Evolutionary conservation across 108 stramenopile genomes (phyloP), one percentile per base, ranked within the genome.

Genomic region (Schizochytrium sp.): DNA sequence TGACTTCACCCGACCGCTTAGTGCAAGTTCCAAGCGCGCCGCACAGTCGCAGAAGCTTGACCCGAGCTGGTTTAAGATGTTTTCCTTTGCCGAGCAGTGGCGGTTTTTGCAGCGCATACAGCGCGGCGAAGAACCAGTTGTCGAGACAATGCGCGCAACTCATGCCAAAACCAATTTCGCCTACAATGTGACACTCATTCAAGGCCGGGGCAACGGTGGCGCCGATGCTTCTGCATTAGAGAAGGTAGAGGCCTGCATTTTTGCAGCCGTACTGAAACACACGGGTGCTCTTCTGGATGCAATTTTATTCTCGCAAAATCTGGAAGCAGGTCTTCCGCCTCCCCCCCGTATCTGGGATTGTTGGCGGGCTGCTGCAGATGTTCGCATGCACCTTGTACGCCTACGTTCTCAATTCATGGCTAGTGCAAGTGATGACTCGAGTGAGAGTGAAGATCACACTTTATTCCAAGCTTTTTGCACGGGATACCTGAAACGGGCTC

Each of bases 211-310:
- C 17, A 19, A 50, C 0, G 89, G 61, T 3, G 91, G 91, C 38
- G 55, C 42, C 49, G 91, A 91, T 56, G 91, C 90, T 3, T 44
- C 45, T 12, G 76, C 89, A 15, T 76, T 91, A 28, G 90, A 83
- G 57, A 87, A 83, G n/a, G 88, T 87, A 3, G 91, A 91, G 41
- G 87, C 89, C 4, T 89, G 69, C 17, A 87, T 91, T 89, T 40
- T 91, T 64, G 91, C 91, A 4, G 91, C 90, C 4, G 53, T 91
- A 89, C 88, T 91, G 40, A 89, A 89, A 83, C 91, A 91, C 49
- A 73, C 46, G 2, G 90, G 90, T 50, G 90, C 28, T 8, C 64
- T 61, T 28, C 83, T 73, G 87, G 90, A 88, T 40, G 88, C 88
- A 4, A 72, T 91, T 4, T 89, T 90, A 44, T 91, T 49, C n/a